Conservation (phyloP, 257 asterid species). For the Penstemon davidsonii region DNA sequence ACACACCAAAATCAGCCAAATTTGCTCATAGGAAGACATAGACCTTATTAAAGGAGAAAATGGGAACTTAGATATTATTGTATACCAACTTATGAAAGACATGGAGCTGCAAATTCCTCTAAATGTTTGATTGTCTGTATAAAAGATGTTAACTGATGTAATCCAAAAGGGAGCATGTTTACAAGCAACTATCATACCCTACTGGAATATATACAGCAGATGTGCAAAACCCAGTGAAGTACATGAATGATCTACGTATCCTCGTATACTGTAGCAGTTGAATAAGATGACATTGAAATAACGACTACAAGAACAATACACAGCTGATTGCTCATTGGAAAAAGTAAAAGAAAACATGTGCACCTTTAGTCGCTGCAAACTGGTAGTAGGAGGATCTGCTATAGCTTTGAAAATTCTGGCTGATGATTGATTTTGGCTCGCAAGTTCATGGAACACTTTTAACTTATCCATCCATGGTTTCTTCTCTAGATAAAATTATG, state of each 20-base stretch:
- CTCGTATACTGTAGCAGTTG: neutral
- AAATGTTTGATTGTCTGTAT: slow-evolving; percentile 11
- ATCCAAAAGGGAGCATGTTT: neutral
- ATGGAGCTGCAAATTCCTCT: neutral
- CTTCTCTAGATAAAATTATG: slow-evolving; percentile 49
- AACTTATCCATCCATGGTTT: slow-evolving; percentile 96
- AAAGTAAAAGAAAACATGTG: slow-evolving; percentile 24
- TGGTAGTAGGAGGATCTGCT: slow-evolving; percentile 98
- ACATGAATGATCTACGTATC: slow-evolving; percentile 6
- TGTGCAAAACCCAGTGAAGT: neutral
- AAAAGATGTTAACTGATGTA: neutral
- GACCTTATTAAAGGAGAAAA: neutral
- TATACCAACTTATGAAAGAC: neutral
- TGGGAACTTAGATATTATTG: neutral
- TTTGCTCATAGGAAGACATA: too few relatives aligned
- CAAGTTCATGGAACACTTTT: slow-evolving; percentile 68
- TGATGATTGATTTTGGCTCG: slow-evolving; percentile 55
- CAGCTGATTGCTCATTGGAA: slow-evolving; percentile 9
- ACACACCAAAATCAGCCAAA: too few relatives aligned
- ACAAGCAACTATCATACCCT: slow-evolving; percentile 13
- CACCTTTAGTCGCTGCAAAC: slow-evolving; percentile 94
- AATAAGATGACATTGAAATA: neutral
- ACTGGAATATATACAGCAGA: slow-evolving; percentile 6
- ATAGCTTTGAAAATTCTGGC: slow-evolving; percentile 86
- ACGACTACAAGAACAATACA: neutral